A percentile compares a stretch with the other conserved stretches of the same genome.
Evolutionary conservation across 495 filamentous ascomycete genomes (phyloP).

Genomic region (Hyphodiscus hymeniophilus): DNA sequence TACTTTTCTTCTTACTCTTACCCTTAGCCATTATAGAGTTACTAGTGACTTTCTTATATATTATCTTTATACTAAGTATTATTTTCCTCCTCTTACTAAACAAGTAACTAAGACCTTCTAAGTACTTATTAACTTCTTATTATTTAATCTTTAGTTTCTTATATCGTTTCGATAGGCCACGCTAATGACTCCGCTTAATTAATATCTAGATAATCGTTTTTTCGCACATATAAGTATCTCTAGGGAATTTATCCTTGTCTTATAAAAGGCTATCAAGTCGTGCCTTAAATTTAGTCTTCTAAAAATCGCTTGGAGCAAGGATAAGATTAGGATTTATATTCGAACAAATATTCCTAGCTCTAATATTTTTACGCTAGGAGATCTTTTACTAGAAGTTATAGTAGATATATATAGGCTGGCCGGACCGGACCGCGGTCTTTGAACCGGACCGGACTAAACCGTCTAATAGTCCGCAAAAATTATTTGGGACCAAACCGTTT

Average conservation of each 20-base stretch:
- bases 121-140: conserved; percentile 10
- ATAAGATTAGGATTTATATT: conserved; percentile 15
- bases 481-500: no score
- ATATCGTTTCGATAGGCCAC: conserved; percentile 11
- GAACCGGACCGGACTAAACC: no score
- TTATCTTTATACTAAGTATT: conserved; percentile 18
- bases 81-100: conserved; percentile 16
- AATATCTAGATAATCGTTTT: conserved; percentile 16
- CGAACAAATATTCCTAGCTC: conserved; percentile 7
- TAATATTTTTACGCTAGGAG: conserved; percentile 21
- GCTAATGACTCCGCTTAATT: conserved; percentile 6
- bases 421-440: no score
- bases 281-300: conserved; percentile 8
- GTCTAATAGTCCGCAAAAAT: no score
- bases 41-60: conserved; percentile 18
- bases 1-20: conserved; percentile 15
- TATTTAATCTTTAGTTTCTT: conserved; percentile 16
- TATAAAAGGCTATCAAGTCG: conserved; percentile 12
- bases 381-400: no score
- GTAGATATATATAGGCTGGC: no score
- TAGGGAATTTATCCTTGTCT: conserved; percentile 12
- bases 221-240: conserved; percentile 14
- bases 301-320: conserved; percentile 16
- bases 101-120: conserved; percentile 18
- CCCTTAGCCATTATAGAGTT: conserved; percentile 10